These are phyloP conservation scores for Spergularia azorica DNA, from an alignment of 179 eudicot genomes.

Conservation along the genomic window DNA sequence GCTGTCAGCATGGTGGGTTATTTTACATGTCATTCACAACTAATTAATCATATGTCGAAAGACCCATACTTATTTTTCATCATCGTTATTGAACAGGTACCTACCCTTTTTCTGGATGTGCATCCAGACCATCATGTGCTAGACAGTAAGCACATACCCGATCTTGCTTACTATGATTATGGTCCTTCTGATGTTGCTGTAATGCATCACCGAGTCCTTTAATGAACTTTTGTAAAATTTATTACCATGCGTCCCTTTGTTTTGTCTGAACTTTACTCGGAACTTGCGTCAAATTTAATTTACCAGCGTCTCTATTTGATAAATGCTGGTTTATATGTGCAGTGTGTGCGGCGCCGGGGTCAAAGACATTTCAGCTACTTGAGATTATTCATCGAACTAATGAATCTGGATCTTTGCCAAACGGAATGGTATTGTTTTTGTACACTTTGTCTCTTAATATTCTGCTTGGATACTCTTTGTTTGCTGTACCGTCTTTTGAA, in stretches of 20 bases:
- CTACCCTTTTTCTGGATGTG: constrained; percentile 91
- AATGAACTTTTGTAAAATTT: neutral
- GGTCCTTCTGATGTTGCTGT: constrained; percentile 1
- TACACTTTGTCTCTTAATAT: constrained; percentile 12
- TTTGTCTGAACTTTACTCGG: neutral
- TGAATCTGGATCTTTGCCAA: constrained; percentile 62
- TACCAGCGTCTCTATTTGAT: neutral
- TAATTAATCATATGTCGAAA: neutral
- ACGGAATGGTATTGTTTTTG: constrained; percentile 61
- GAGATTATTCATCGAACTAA: constrained; percentile 77
- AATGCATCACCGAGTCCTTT: constrained; percentile 5
- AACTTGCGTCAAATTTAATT: neutral
- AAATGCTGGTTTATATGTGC: constrained; percentile 26
- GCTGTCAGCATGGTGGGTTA: constrained; percentile 96
- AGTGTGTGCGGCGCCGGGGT: constrained; percentile 99
- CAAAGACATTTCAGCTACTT: constrained; percentile 93
- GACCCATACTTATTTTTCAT: constrained; percentile 5
- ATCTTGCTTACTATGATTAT: neutral
- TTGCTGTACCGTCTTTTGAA: neutral
- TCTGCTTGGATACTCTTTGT: neutral
- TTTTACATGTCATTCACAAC: constrained; percentile 11
- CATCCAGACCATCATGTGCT: constrained; percentile 86
- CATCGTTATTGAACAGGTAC: constrained; percentile 55
- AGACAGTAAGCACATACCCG: constrained; percentile 69
- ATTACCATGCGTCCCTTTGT: neutral